Evolutionary conservation across 176 grass and related monocot species (phyloP).

Genomic region (Alloteropsis semialata): DNA sequence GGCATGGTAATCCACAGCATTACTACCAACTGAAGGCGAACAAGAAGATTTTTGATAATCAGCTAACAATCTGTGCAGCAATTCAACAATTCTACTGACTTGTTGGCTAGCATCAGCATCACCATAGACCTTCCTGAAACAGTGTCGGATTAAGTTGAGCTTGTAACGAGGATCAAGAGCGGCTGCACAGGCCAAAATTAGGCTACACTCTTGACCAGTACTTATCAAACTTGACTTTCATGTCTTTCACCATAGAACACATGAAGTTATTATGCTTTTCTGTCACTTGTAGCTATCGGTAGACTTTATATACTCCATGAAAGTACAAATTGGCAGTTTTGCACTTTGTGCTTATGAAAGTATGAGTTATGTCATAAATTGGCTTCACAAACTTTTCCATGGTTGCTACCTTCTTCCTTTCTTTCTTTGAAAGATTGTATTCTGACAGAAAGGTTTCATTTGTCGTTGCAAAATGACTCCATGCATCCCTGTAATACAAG

Average conservation of each 20-base stretch:
- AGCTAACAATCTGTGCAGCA: background rate
- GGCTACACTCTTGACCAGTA: slow-evolving; percentile 3
- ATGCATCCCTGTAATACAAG: slow-evolving; percentile 19
- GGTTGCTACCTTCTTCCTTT: slow-evolving; percentile 10
- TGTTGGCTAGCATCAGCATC: slow-evolving; percentile 4
- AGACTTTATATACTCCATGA: slow-evolving; percentile 30
- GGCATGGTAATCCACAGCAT: slow-evolving; percentile 12
- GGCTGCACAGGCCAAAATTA: slow-evolving; percentile 24
- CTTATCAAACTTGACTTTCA: slow-evolving; percentile 25
- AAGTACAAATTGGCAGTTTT: slow-evolving; percentile 35
- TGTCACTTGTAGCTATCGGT: slow-evolving; percentile 15
- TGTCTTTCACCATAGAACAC: slow-evolving; percentile 19
- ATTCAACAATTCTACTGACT: slow-evolving; percentile 14
- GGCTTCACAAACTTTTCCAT: slow-evolving; percentile 32
- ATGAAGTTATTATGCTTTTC: slow-evolving; percentile 22
- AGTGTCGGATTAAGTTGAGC: slow-evolving; percentile 26
- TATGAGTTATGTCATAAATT: slow-evolving; percentile 27
- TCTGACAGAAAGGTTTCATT: slow-evolving; percentile 1
- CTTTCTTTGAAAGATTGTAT: slow-evolving; percentile 16
- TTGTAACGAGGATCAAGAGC: slow-evolving; percentile 33
- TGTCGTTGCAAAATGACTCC: slow-evolving; percentile 26
- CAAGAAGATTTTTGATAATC: background rate
- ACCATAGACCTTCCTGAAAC: slow-evolving; percentile 24
- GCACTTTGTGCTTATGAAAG: background rate
- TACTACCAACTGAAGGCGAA: background rate